Evolutionary conservation across 257 asterid genomes (phyloP).

Genomic region (Penstemon davidsonii): DNA sequence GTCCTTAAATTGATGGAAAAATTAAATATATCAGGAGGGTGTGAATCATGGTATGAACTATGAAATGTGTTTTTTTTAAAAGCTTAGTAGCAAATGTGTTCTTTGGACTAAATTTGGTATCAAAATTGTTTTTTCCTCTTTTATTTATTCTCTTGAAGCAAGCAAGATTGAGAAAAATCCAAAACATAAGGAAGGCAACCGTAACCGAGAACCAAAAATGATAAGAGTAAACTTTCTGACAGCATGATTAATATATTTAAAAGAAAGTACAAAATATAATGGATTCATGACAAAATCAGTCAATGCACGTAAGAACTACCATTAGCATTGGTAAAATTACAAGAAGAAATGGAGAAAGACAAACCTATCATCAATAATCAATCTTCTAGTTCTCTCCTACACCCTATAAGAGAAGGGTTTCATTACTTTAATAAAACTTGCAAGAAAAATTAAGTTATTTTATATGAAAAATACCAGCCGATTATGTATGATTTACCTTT

Average conservation of each 20-base stretch:
- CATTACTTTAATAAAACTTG: neutral
- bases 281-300: neutral
- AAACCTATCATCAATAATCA: slow-evolving; percentile 72
- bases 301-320: too few relatives aligned
- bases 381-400: slow-evolving; percentile 68
- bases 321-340: neutral
- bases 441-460: neutral
- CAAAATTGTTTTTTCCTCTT: too few relatives aligned
- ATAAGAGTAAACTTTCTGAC: neutral
- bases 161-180: too few relatives aligned
- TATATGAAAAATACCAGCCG: neutral
- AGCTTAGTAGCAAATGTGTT: too few relatives aligned
- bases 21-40: too few relatives aligned
- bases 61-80: too few relatives aligned
- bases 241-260: neutral
- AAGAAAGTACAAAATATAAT: neutral
- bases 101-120: too few relatives aligned
- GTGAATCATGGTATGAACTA: too few relatives aligned
- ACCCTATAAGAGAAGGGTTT: slow-evolving; percentile 41
- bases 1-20: too few relatives aligned
- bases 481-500: slow-evolving; percentile 55
- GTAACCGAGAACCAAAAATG: neutral
- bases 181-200: neutral
- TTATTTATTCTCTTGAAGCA: too few relatives aligned
- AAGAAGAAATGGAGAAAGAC: neutral